These are phyloP conservation scores for Penicillium glabrum DNA, from an alignment of 2,329 filamentous ascomycete species.

Conservation along the genomic window DNA sequence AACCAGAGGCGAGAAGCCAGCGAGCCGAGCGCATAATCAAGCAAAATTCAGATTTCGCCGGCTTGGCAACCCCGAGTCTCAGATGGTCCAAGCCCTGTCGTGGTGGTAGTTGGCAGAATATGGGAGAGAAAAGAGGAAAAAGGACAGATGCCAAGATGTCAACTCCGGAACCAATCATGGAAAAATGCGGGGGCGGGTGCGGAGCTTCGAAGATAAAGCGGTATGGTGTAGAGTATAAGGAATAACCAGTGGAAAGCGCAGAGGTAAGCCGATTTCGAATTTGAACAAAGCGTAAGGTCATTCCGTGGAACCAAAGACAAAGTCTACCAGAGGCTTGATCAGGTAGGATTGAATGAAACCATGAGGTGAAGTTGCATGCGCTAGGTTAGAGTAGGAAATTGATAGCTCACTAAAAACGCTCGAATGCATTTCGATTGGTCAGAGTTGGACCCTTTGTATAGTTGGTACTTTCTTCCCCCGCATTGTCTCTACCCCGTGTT, in stretches of 20 bases:
- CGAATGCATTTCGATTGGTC: not conserved
- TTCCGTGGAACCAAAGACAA: not conserved
- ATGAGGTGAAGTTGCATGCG: conserved; percentile 25
- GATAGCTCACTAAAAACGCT: not conserved
- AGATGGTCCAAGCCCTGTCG: not conserved
- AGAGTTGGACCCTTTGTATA: not conserved
- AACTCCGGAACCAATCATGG: not conserved
- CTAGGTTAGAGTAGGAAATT: not conserved
- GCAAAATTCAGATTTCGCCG: not conserved
- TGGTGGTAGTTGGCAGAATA: not conserved
- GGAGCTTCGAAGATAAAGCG: not conserved
- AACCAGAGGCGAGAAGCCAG: not conserved
- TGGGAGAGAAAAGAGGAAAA: not conserved
- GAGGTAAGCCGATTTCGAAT: not conserved
- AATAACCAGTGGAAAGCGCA: not conserved
- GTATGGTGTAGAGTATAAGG: too few species aligned
- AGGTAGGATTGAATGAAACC: conserved; percentile 18
- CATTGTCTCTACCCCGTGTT: not conserved
- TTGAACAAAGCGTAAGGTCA: not conserved
- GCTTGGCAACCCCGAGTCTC: not conserved
- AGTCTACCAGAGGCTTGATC: conserved; percentile 1
- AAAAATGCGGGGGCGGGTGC: not conserved
- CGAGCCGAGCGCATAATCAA: not conserved
- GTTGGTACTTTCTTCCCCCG: not conserved
- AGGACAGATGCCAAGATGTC: not conserved